Evolutionary conservation across 768 basidiomycete genomes (phyloP), one percentile per base, ranked within the genome.

Genomic region (Neoboletus magnificus): DNA sequence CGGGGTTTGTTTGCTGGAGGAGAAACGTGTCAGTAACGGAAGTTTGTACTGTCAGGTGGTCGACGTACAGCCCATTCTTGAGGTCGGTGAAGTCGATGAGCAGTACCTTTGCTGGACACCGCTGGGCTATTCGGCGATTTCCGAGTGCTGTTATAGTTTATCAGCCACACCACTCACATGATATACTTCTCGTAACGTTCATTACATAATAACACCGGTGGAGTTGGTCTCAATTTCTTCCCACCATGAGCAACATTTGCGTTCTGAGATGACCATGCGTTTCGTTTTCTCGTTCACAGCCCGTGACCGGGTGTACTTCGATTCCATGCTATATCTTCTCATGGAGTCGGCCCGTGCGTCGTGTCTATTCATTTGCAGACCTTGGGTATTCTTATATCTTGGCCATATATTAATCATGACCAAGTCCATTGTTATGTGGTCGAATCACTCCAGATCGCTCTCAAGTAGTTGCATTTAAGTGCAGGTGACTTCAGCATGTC

Each of bases 1-100:
- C 95, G 90, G 73, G 95, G 95, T 91, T 98, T 97, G 85, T 95
- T 94, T 73, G 94, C 93, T 95, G 56, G 52, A 20, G 29, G 20
- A 45, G 27, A 49, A 15, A 7, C 1, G 12, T 15, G 46, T 71
- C 25, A 57, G 49, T 29, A 29, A 56, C 48, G 52, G 56, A 42
- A 20, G 41, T 32, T 27, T 20, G 22, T 36, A 20, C 48, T n/a
- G 42, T 53, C 56, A 56, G 55, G 56, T 54, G 51, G 46, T 55
- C 70, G 66, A 87, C 89, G 67, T 83, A 88, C 89, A 91, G 82
- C 89, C 89, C 89, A 91, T 91, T 79, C 77, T 86, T 78, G 80
- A 75, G 70, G 82, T 79, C 77, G 78, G 74, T 67, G 66, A 69
- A 72, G 78, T 79, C 76, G 77, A 71, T 76, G 71, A 69, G 71